Percentiles rank a stretch among this genome's conserved stretches.
phyloP scores from a whole-genome alignment of 257 asterid genomes.

The Lithospermum erythrorhizon region DNA sequence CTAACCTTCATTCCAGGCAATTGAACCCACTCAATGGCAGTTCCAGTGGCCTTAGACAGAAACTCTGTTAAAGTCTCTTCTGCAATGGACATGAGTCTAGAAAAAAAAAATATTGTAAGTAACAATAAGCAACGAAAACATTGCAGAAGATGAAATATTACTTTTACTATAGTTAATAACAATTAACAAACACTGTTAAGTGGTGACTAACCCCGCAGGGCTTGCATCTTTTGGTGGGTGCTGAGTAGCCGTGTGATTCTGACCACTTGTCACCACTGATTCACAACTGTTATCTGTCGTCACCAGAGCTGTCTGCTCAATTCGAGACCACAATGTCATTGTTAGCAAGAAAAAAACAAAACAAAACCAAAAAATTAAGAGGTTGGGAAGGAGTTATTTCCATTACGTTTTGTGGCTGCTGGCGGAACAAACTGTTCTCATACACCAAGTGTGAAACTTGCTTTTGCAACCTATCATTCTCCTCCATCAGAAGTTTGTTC shows the following conservation, averaged over 20 bases:
- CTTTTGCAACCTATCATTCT: constrained; percentile 91
- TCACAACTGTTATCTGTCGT: constrained; percentile 94
- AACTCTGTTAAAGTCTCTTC: constrained; percentile 99
- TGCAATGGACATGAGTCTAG: constrained; percentile 90
- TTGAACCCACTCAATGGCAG: constrained; percentile 99
- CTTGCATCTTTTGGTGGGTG: constrained; percentile 98
- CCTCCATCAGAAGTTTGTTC: constrained; percentile 98
- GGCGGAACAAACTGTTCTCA: constrained; percentile 85
- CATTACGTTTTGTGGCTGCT: constrained; percentile 60
- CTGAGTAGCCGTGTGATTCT: constrained; percentile 75
- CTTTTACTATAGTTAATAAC: not conserved
- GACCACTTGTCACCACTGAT: constrained; percentile 97
- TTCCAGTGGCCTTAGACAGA: constrained; percentile 98
- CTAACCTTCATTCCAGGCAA: constrained; percentile 99
- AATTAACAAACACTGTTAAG: constrained; percentile 18
- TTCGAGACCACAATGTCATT: not conserved
- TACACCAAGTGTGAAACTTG: constrained; percentile 92
- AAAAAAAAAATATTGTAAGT: constrained; percentile 16
- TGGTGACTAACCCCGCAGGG: constrained; percentile 78
- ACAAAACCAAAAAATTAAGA: too few species aligned
- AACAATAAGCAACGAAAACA: constrained; percentile 4
- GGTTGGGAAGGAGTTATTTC: not conserved
- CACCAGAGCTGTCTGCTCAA: constrained; percentile 51
- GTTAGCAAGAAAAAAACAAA: not conserved
- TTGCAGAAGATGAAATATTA: not conserved